These are phyloP conservation scores for Oldenlandia corymbosa DNA, from an alignment of 257 asterid genomes.

Conservation along the genomic window DNA sequence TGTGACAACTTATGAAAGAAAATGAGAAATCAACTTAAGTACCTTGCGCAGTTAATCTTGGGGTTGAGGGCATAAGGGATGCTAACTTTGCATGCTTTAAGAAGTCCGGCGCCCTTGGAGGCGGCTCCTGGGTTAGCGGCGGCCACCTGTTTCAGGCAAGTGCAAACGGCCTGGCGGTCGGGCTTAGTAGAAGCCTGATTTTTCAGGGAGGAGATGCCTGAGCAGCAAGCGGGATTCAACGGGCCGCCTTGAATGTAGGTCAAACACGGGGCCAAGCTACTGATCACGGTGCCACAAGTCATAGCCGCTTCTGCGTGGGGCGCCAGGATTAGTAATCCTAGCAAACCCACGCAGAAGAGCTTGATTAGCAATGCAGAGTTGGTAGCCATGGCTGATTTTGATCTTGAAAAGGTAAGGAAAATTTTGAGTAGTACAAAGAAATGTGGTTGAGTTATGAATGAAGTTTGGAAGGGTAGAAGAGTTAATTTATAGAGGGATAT, in stretches of 20 bases:
- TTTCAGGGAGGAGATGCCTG: conserved; percentile 14
- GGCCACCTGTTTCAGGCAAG: conserved; percentile 19
- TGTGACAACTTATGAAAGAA: no score
- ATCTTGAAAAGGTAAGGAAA: no score
- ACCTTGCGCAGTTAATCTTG: conserved; percentile 24
- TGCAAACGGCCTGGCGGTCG: conserved; percentile 27
- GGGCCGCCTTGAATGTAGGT: conserved; percentile 7
- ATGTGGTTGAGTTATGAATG: no score
- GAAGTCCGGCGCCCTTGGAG: conserved; percentile 19
- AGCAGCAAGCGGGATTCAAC: conserved; percentile 13
- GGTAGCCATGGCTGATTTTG: no score
- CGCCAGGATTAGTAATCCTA: conserved; percentile 4
- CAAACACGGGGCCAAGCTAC: conserved; percentile 19
- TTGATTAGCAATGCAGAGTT: conserved; percentile 11
- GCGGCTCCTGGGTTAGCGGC: not conserved
- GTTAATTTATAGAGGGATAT: no score
- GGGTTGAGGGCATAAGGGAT: conserved; percentile 25
- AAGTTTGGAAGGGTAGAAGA: no score
- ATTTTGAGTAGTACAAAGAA: no score
- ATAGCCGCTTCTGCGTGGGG: conserved; percentile 17
- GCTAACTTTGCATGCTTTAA: conserved; percentile 21
- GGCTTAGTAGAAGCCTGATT: conserved; percentile 2
- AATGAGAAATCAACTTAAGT: not conserved
- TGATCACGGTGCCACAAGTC: conserved; percentile 5
- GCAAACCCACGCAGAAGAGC: conserved; percentile 11